Base-by-base conservation (phyloP, 1,284 basidiomycete species). In the Irpex rosettiformis region DNA sequence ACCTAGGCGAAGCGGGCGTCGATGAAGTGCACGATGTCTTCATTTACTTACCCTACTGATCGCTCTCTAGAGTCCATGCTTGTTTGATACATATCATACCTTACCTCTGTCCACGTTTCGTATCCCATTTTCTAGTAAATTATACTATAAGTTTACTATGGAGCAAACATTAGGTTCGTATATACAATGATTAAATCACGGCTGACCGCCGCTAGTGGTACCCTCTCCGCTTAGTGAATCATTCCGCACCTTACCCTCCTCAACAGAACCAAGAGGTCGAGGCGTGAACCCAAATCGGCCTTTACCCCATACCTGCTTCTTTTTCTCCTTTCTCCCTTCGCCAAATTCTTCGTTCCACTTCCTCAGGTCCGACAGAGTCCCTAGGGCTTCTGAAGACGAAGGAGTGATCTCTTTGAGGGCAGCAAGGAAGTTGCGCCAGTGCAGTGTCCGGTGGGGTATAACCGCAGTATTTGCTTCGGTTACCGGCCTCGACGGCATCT, bases 271-370 rank as follows among this genome's bases (percentile, higher is more conserved):
- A 62, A 61, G 52, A 3, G 66, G 55, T 43, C 66, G 61, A 4
- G 65, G 60, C 7, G 66, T 79, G 69, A 92, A 92, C 28, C 90
- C 89, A 66, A 91, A 90, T 57, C 77, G 76, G 56, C 84, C 89
- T 69, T 84, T 87, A 21, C 89, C 88, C 88, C 87, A 91, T 47
- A 88, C 84, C 64, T 83, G 80, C 66, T 80, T 77, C 59, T 80
- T 84, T 66, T 80, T 82, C 59, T 79, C 78, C 67, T 79, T 83
- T 29, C 82, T 77, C 4, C 89, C 90, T 68, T 95, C 93, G 28
- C 93, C 94, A 70, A 94, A 96, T 70, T 94, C 89, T 48, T 94
- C 89, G 61, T 95, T 94, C 93, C 93, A 96, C 73, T 89, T 93
- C 52, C 92, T 83, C 61, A 96, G 75, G 62, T 93, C 93, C 2